Percentiles rank a stretch among this genome's conserved stretches.
These are phyloP conservation scores for Dryas drummondii DNA, from an alignment of 306 rosid genomes.

Conservation along the genomic window DNA sequence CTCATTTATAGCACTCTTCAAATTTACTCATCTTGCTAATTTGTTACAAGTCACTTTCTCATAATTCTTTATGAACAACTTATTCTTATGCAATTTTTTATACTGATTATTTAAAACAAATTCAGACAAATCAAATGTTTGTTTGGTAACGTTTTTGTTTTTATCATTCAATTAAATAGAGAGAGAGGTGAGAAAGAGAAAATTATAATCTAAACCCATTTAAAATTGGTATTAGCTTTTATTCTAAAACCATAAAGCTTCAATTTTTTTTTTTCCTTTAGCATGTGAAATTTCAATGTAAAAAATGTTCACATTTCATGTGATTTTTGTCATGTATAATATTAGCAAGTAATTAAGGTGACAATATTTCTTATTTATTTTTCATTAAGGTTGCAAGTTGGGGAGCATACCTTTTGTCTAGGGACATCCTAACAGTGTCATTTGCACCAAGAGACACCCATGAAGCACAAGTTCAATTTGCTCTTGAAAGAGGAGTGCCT, in stretches of 20 bases:
- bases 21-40: neutral
- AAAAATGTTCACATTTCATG: neutral
- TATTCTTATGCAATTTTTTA: neutral
- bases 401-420: slow-evolving; percentile 87
- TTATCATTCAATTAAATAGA: too few relatives aligned
- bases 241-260: neutral
- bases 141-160: too few relatives aligned
- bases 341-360: neutral
- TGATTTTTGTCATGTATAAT: neutral
- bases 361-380: neutral
- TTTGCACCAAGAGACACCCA: slow-evolving; percentile 97
- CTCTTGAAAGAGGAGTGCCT: slow-evolving; percentile 95
- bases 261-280: too few relatives aligned
- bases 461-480: slow-evolving; percentile 93
- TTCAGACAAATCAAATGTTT: too few relatives aligned
- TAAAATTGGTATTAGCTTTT: too few relatives aligned
- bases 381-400: slow-evolving; percentile 82
- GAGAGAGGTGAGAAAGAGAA: too few relatives aligned
- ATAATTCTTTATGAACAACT: neutral
- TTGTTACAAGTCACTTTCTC: neutral
- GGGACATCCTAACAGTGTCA: slow-evolving; percentile 72
- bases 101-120: neutral
- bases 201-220: too few relatives aligned
- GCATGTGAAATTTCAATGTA: neutral
- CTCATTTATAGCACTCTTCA: neutral